A percentile compares a stretch with the other conserved stretches of the same genome.
phyloP scores from a whole-genome alignment of 805 yeast species.

The Saccharomycopsis javanensis region DNA sequence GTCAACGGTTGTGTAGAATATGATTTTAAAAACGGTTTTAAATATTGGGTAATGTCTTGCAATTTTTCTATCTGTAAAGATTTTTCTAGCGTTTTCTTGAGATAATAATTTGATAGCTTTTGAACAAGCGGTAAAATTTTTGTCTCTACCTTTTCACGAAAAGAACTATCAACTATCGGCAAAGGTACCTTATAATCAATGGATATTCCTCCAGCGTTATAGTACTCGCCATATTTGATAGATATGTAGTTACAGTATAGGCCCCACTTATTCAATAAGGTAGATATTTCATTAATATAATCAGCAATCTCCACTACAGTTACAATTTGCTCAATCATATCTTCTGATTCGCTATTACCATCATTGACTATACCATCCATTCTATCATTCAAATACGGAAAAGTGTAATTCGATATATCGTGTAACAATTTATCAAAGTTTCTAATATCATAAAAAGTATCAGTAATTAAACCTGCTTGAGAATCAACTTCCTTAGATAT shows the following conservation, averaged over 20 bases:
- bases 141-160: slow-evolving; percentile 43
- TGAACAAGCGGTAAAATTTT: slow-evolving; percentile 57
- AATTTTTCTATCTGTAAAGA: slow-evolving; percentile 72
- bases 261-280: slow-evolving; percentile 80
- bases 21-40: slow-evolving; percentile 19
- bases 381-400: slow-evolving; percentile 29
- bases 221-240: slow-evolving; percentile 50
- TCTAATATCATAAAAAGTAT: slow-evolving; percentile 72
- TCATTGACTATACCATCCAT: background rate
- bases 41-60: slow-evolving; percentile 41
- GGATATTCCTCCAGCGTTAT: background rate
- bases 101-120: slow-evolving; percentile 50
- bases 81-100: slow-evolving; percentile 71
- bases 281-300: slow-evolving; percentile 57
- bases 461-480: slow-evolving; percentile 84
- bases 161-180: slow-evolving; percentile 44
- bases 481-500: slow-evolving; percentile 85
- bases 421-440: slow-evolving; percentile 45
- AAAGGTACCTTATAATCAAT: slow-evolving; percentile 34
- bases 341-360: slow-evolving; percentile 23
- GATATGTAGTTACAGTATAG: slow-evolving; percentile 66
- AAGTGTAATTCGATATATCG: slow-evolving; percentile 47
- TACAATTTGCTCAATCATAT: slow-evolving; percentile 26
- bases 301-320: slow-evolving; percentile 61
- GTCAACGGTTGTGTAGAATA: background rate